Evolutionary conservation across 1,284 basidiomycete genomes (phyloP).

Genomic region (Pulveroboletus sp.): DNA sequence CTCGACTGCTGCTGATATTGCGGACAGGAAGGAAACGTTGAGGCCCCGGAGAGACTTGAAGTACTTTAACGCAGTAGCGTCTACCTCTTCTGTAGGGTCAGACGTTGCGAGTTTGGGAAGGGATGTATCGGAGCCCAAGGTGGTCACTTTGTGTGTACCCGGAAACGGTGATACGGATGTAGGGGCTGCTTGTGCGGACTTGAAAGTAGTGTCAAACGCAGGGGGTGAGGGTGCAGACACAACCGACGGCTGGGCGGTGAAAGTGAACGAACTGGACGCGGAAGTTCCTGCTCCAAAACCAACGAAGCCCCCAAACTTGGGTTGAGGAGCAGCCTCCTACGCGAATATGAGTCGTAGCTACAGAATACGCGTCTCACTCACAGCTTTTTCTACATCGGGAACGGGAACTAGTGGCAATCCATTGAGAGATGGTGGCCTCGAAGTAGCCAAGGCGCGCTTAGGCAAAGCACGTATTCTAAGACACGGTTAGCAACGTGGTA

Average conservation of each 20-base stretch:
- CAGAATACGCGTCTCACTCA: constrained; percentile 27
- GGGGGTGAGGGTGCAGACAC: constrained; percentile 30
- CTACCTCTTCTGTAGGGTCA: constrained; percentile 31
- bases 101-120: constrained; percentile 14
- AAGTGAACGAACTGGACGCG: constrained; percentile 37
- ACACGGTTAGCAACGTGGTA: constrained; percentile 11
- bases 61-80: constrained; percentile 52
- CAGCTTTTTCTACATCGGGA: constrained; percentile 21
- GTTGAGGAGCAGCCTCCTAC: constrained; percentile 29
- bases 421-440: constrained; percentile 30
- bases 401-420: constrained; percentile 21
- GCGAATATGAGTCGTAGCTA: constrained; percentile 5
- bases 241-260: constrained; percentile 26
- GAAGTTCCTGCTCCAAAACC: constrained; percentile 47
- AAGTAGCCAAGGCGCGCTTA: constrained; percentile 42
- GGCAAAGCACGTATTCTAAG: constrained; percentile 60
- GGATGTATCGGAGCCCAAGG: constrained; percentile 6
- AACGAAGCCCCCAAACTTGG: constrained; percentile 48
- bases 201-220: constrained; percentile 27
- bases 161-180: constrained; percentile 18
- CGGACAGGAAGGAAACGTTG: constrained; percentile 70
- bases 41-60: constrained; percentile 79
- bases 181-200: constrained; percentile 15
- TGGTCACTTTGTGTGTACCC: constrained; percentile 1
- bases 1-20: constrained; percentile 63